phyloP scores from a whole-genome alignment of 108 stramenopile species.

The Schizochytrium sp. region DNA sequence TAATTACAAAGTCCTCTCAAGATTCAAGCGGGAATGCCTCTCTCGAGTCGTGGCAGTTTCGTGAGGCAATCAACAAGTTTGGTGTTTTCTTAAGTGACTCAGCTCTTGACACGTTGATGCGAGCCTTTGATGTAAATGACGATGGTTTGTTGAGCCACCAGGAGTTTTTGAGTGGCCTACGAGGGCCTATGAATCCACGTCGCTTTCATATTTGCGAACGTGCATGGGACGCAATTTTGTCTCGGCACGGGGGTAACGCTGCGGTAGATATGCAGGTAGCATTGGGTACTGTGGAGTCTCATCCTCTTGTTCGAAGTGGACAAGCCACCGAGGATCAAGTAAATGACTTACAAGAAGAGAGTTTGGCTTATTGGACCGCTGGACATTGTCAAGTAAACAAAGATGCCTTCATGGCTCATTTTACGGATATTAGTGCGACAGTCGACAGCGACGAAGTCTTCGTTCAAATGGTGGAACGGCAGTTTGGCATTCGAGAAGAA shows the following conservation, averaged over 20 bases:
- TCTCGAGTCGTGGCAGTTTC: conserved; percentile 11
- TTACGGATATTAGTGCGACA: conserved; percentile 39
- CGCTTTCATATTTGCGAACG: not conserved
- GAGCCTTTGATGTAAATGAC: conserved; percentile 11
- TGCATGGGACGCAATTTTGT: not conserved
- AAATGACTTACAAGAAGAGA: not conserved
- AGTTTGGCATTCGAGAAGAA: conserved; percentile 10
- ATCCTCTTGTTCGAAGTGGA: conserved; percentile 12
- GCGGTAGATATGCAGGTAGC: not conserved
- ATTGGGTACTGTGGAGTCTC: not conserved
- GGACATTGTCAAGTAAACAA: not conserved
- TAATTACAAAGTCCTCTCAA: not conserved
- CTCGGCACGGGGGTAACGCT: not conserved
- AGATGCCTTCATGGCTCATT: conserved; percentile 36
- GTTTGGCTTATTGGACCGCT: not conserved
- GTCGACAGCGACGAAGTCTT: conserved; percentile 48
- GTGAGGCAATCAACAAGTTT: conserved; percentile 53
- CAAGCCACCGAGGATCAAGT: not conserved
- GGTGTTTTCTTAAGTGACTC: conserved; percentile 23
- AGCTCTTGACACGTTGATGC: not conserved
- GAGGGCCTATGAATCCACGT: conserved; percentile 27
- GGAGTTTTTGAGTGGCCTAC: conserved; percentile 38
- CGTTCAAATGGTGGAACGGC: conserved; percentile 27
- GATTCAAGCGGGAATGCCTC: not conserved
- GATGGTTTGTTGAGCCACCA: not conserved